Conservation (phyloP, 2,329 filamentous ascomycete species). For the Epichloe festucae region DNA sequence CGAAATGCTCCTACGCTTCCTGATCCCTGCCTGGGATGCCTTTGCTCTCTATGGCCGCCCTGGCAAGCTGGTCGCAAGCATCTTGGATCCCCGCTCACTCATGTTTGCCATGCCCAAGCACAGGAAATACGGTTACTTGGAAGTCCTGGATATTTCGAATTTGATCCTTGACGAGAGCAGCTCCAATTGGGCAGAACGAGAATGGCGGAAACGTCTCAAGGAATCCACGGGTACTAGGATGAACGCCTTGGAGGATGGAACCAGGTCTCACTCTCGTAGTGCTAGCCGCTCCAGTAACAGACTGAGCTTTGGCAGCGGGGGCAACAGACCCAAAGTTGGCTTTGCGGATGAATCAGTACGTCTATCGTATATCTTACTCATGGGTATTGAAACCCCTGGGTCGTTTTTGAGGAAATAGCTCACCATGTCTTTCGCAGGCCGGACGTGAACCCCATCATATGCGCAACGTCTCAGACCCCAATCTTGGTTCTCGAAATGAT, state of each 20-base stretch:
- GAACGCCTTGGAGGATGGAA: slow-evolving; percentile 44
- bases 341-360: slow-evolving; percentile 38
- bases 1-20: slow-evolving; percentile 84
- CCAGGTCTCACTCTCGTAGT: slow-evolving; percentile 32
- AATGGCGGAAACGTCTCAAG: slow-evolving; percentile 84
- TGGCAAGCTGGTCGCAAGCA: slow-evolving; percentile 72
- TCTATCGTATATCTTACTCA: not conserved
- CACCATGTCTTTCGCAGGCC: slow-evolving; percentile 18
- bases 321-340: slow-evolving; percentile 35
- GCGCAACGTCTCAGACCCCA: slow-evolving; percentile 36
- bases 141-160: slow-evolving; percentile 70
- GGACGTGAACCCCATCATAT: slow-evolving; percentile 23
- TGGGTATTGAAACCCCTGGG: not conserved
- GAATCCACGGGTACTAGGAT: slow-evolving; percentile 74
- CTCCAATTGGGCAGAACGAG: slow-evolving; percentile 64
- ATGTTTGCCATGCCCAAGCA: slow-evolving; percentile 98
- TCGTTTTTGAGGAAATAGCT: not conserved
- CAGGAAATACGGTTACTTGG: slow-evolving; percentile 78
- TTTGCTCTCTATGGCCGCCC: slow-evolving; percentile 88
- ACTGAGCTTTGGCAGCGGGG: slow-evolving; percentile 31
- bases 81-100: slow-evolving; percentile 72
- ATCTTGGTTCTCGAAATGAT: slow-evolving; percentile 15
- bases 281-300: slow-evolving; percentile 47
- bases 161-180: slow-evolving; percentile 71
- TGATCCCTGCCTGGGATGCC: slow-evolving; percentile 89